phyloP scores from a whole-genome alignment of 345 rosid genomes.

The Acer saccharum region DNA sequence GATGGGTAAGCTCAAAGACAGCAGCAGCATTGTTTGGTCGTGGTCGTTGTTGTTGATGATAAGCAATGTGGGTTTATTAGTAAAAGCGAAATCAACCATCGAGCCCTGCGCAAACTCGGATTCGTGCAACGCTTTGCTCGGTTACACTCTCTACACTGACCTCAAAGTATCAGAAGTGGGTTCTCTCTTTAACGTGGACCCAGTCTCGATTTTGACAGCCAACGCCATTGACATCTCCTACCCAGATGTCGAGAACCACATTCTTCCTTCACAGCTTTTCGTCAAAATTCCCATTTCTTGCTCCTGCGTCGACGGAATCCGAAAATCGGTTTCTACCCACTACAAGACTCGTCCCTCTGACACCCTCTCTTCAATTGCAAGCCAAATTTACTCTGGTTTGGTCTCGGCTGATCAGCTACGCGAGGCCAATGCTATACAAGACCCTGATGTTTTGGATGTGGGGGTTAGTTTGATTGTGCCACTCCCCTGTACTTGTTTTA shows the following conservation, averaged over 20 bases:
- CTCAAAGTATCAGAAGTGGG: constrained; percentile 90
- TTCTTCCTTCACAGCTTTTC: constrained; percentile 85
- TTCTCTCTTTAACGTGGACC: constrained; percentile 91
- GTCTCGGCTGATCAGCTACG: constrained; percentile 89
- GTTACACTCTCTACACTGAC: constrained; percentile 91
- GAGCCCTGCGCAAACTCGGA: constrained; percentile 89
- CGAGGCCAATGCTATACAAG: constrained; percentile 75
- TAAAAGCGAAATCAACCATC: constrained; percentile 75
- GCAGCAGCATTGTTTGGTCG: neutral
- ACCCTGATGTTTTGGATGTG: constrained; percentile 70
- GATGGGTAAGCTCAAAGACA: constrained; percentile 40
- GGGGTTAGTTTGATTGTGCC: constrained; percentile 79
- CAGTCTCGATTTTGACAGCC: constrained; percentile 66
- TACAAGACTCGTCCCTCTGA: constrained; percentile 91
- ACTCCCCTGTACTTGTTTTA: constrained; percentile 91
- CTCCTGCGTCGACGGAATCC: constrained; percentile 89
- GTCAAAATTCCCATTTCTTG: constrained; percentile 77
- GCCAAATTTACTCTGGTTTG: constrained; percentile 69
- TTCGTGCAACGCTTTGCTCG: constrained; percentile 80
- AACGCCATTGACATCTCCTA: constrained; percentile 90
- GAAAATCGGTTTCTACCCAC: constrained; percentile 70
- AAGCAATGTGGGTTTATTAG: constrained; percentile 31
- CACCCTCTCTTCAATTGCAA: constrained; percentile 60
- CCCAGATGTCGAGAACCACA: constrained; percentile 91
- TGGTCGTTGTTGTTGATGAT: constrained; percentile 24